Base-by-base conservation (phyloP, 768 basidiomycete genomes). In the Lactarius trivialis region DNA sequence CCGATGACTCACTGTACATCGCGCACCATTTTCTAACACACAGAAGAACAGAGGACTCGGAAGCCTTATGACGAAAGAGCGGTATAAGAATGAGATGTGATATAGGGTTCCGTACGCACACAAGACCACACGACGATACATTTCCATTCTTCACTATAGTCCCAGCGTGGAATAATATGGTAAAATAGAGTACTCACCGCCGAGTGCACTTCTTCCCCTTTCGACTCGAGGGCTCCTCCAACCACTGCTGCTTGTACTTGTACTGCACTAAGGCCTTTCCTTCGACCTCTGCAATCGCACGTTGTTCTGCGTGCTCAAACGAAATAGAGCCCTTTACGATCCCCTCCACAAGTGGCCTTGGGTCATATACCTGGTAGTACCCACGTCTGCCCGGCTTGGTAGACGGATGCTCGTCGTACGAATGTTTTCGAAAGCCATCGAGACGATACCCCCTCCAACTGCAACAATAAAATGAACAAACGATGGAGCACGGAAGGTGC, bases 371-470 rank as follows among this genome's bases (percentile, higher is more conserved):
- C 3, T 1, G 15, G 24, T 11, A 17, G 24, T 11, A 17, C 4
- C 21, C 2, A 0, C 4, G 0, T 4, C 39, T 49, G 39, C 34
- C 37, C 4, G 4, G 19, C 14, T 17, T 55, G 30, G 3, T 55
- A 37, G 48, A 48, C 28, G 28, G 48, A 48, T 60, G 63, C 6
- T n/a, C 33, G 0, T 4, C 11, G 4, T 3, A 9, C 19, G 15
- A n/a, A 24, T 64, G 63, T 9, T 17, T 50, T 11, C 4, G 34
- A 8, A 64, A 28, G 4, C 3, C n/a, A 33, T 64, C 58, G 24
- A 9, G 15, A 15, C 58, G 58, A 11, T 43, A 32, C 2, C 63
- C 63, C 50, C 53, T 64, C 58, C 58, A 64, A 0, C 48, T n/a
- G 11, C 63, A 64, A 28, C n/a, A 32, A 14, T 9, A n/a, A 9